Base-by-base conservation (phyloP, 2,329 filamentous ascomycete genomes). In the Alternaria arborescens region DNA sequence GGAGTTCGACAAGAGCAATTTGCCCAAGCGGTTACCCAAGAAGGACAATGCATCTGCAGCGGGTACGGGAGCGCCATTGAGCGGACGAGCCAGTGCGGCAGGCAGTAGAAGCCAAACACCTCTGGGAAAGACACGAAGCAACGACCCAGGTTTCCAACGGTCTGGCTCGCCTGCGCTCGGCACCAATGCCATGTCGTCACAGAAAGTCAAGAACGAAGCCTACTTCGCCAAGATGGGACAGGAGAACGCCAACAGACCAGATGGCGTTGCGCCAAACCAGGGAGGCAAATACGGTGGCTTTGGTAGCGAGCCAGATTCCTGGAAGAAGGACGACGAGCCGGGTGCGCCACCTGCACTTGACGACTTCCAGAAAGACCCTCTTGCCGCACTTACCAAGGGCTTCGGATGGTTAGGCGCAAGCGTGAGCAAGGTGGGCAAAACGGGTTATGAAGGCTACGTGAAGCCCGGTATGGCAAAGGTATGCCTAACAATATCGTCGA, bases 211-310 rank as follows among this genome's bases (percentile, higher is more conserved):
- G 68, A 91, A 98, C 78, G 95, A 98, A 77, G 88, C 89, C 67
- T 98, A 97, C 80, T 98, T 99, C 81, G 90, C 94, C 44, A 87
- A 86, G 38, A 86, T 97, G 78, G 94, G 94, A 5, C 87, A 87
- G 26, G 91, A 92, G 62, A 99, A 99, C 76, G 91, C 93, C 5
- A 82, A 84, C 40, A 84, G 95, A 61, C 84, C 91, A 7, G 92
- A 89, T 0, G 84, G 87, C 70, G 71, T 98, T 53, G 90, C 92
- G 30, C 95, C 95, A 0, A 94, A 85, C 62, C 94, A 97, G 78
- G 95, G 95, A 61, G 95, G 95, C 11, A 97, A 97, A 79, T 99
- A 93, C 75, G 86, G 83, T 11, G 95, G 95, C 0, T 99, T 99
- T 78, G 95, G 95, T 36, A 97, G 90, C 75, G 88, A 89, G 51